Evolutionary conservation across 2,329 filamentous ascomycete genomes (phyloP).

Genomic region (Dactylonectria estremocensis): DNA sequence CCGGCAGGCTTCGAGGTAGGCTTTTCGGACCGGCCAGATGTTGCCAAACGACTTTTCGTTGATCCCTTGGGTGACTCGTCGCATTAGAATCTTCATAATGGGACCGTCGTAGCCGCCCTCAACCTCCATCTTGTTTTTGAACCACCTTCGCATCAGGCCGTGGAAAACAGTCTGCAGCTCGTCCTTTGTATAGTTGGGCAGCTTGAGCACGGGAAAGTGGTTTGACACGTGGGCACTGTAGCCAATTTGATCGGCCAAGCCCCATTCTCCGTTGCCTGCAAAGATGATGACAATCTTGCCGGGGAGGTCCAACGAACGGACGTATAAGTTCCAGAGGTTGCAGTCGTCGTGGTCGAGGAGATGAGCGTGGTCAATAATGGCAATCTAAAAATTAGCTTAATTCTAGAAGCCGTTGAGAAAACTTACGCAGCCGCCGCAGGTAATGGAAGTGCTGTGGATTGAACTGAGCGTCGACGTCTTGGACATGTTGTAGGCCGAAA

Average conservation of each 20-base stretch:
- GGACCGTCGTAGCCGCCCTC: slow-evolving; percentile 73
- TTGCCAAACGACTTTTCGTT: slow-evolving; percentile 80
- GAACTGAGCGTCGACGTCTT: slow-evolving; percentile 53
- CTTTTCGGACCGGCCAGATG: slow-evolving; percentile 76
- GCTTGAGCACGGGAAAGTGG: slow-evolving; percentile 62
- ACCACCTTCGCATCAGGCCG: slow-evolving; percentile 68
- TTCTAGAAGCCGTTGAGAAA: neutral
- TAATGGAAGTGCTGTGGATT: slow-evolving; percentile 59
- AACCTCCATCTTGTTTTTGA: slow-evolving; percentile 68
- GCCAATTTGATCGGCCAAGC: slow-evolving; percentile 77
- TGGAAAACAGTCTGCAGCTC: slow-evolving; percentile 75
- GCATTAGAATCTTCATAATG: slow-evolving; percentile 73
- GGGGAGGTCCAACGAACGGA: slow-evolving; percentile 45
- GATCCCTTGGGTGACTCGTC: slow-evolving; percentile 72
- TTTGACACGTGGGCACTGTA: slow-evolving; percentile 55
- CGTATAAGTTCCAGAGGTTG: slow-evolving; percentile 49
- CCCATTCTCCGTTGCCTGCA: slow-evolving; percentile 54
- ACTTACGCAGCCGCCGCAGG: slow-evolving; percentile 71
- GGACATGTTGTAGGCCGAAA: slow-evolving; percentile 49
- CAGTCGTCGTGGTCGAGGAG: slow-evolving; percentile 48
- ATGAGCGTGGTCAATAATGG: slow-evolving; percentile 50
- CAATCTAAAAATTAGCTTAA: slow-evolving; percentile 43
- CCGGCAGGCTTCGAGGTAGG: slow-evolving; percentile 61
- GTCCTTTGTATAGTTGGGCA: slow-evolving; percentile 75
- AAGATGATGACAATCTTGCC: slow-evolving; percentile 50